phyloP scores from a whole-genome alignment of 163 green algal genomes.

The Chloroidium sp. region DNA sequence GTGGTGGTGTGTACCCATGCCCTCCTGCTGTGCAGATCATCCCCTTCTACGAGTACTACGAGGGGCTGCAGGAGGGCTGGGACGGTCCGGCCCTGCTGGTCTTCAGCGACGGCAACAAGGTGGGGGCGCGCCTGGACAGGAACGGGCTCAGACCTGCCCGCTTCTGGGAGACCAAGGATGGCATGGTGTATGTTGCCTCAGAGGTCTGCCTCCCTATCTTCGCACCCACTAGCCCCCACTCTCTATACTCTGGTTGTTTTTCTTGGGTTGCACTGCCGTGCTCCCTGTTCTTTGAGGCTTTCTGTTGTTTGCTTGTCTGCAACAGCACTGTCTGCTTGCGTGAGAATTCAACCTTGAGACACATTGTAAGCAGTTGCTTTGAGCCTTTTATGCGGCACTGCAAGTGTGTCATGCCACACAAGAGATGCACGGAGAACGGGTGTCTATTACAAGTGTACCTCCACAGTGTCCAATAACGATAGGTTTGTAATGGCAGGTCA shows the following conservation, averaged over 20 bases:
- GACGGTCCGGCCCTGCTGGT: constrained; percentile 96
- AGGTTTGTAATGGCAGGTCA: too few relatives aligned
- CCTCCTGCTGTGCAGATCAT: constrained; percentile 45
- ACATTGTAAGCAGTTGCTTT: too few relatives aligned
- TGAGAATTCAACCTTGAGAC: too few relatives aligned
- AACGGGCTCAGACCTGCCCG: constrained; percentile 95
- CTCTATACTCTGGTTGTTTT: too few relatives aligned
- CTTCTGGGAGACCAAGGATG: constrained; percentile 93
- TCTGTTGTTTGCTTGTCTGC: neutral
- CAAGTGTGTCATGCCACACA: too few relatives aligned
- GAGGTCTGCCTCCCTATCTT: constrained; percentile 67
- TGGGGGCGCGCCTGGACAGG: constrained; percentile 87
- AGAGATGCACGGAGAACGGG: too few relatives aligned
- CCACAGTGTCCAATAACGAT: too few relatives aligned
- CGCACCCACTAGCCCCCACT: too few relatives aligned
- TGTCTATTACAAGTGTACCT: too few relatives aligned
- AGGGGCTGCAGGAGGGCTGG: constrained; percentile 98
- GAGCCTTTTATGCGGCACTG: too few relatives aligned
- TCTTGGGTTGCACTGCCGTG: neutral
- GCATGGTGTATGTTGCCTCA: constrained; percentile 93
- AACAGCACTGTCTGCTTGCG: neutral
- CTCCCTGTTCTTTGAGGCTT: neutral
- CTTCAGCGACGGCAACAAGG: constrained; percentile 83
- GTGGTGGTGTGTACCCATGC: too few relatives aligned
- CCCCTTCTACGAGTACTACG: constrained; percentile 97